These are phyloP conservation scores for Suillus occidentalis DNA, from an alignment of 768 basidiomycete species.

Conservation along the genomic window DNA sequence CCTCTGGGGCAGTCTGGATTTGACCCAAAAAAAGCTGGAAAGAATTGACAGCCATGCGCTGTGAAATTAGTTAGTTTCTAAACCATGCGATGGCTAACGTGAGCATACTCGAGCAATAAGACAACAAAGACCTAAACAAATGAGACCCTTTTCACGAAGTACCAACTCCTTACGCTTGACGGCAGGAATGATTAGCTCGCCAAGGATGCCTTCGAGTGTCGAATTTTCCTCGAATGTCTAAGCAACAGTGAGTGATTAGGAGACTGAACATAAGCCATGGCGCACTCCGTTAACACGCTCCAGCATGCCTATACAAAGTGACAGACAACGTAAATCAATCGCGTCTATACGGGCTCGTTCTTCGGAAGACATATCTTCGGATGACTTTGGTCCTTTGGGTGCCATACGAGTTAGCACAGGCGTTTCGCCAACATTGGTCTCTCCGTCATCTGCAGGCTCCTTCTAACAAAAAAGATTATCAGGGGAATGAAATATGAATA, in stretches of 20 bases:
- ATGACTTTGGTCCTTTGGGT: constrained; percentile 32
- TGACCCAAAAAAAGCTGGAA: constrained; percentile 84
- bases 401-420: constrained; percentile 21
- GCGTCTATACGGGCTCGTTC: constrained; percentile 57
- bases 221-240: constrained; percentile 68
- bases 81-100: not conserved
- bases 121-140: constrained; percentile 70
- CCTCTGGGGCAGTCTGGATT: constrained; percentile 60
- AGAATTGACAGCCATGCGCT: constrained; percentile 43
- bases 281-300: constrained; percentile 84
- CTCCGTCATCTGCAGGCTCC: constrained; percentile 32
- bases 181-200: constrained; percentile 88
- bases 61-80: not conserved
- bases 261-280: constrained; percentile 9
- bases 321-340: constrained; percentile 73
- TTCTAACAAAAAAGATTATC: constrained; percentile 14
- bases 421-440: constrained; percentile 34
- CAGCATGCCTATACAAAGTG: constrained; percentile 78
- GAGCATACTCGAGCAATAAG: constrained; percentile 57
- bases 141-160: constrained; percentile 64
- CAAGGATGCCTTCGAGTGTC: constrained; percentile 61
- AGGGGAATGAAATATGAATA: constrained; percentile 3
- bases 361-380: constrained; percentile 52
- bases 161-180: constrained; percentile 82
- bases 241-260: not conserved